Evolutionary conservation across 495 filamentous ascomycete species (phyloP), one percentile per base, ranked within the genome.

Genomic region (Tuber umbilicatum): DNA sequence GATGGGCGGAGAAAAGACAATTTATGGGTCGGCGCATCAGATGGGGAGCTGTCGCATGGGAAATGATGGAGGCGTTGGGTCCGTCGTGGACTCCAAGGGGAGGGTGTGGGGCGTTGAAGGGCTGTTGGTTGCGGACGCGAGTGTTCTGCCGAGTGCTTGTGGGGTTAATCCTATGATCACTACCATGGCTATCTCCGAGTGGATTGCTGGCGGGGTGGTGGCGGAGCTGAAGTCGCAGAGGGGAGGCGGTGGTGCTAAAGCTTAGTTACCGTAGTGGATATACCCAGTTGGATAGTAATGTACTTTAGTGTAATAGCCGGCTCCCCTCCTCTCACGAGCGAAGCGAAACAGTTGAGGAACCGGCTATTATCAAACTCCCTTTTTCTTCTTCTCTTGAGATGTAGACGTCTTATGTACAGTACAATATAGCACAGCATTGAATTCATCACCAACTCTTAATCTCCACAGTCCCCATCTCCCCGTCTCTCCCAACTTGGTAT

Each of bases 91-190:
- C 82, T 84, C 88, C 0, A 84, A 86, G 69, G 93, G 93, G 1
- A 87, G 86, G 78, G 92, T 95, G 5, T 97, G 93, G 92, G 93
- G 89, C 0, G 86, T 87, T 0, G 84, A 90, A 69, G 90, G 89
- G 0, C 74, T 97, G 78, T 95, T 91, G 80, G 89, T 97, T 3
- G 88, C 90, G 3, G 94, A 98, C 85, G 91, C 93, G 40, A 96
- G 93, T 77, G 89, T 97, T 0, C 93, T 97, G 76, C 94, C 94
- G 0, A 92, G 89, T 73, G 93, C 94, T 7, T 93, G 91, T 78
- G 94, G 94, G 7, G 94, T 96, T 17, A 97, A 97, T 82, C 94
- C 94, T 5, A 97, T 97, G 94, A 85, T 97, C 45, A 97, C 93
- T 68, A 91, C 87, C 73, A 95, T 97, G 93, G 93, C 89, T 4